phyloP scores from a whole-genome alignment of 2,329 filamentous ascomycete genomes.

The Aspergillus awamori region DNA sequence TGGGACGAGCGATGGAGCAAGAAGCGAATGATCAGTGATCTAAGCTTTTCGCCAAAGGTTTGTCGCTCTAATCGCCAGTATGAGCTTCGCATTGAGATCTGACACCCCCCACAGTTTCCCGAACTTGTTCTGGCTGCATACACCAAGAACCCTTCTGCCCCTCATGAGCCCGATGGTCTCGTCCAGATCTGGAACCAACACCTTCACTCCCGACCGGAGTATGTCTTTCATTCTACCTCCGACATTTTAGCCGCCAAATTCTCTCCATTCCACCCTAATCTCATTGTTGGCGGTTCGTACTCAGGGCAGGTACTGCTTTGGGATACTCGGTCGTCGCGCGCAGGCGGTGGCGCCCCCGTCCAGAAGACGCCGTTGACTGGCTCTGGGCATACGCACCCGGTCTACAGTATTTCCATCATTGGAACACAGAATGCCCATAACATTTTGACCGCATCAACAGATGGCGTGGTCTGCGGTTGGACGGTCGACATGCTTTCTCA shows the following conservation, averaged over 20 bases:
- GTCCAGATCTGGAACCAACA: slow-evolving; percentile 98
- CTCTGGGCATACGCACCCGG: slow-evolving; percentile 91
- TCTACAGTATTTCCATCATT: slow-evolving; percentile 93
- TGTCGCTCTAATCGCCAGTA: slow-evolving; percentile 9
- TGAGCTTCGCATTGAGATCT: background rate
- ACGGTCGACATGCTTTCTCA: slow-evolving; percentile 97
- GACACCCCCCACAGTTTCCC: slow-evolving; percentile 61
- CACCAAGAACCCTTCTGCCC: slow-evolving; percentile 94
- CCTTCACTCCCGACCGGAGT: slow-evolving; percentile 91
- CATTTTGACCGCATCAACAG: slow-evolving; percentile 94
- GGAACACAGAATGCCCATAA: slow-evolving; percentile 99
- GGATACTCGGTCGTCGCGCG: slow-evolving; percentile 89
- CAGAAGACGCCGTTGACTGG: slow-evolving; percentile 96
- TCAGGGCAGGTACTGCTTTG: slow-evolving; percentile 94
- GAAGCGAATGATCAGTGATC: slow-evolving; percentile 93
- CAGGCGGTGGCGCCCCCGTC: slow-evolving; percentile 68
- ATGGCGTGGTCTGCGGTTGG: slow-evolving; percentile 96
- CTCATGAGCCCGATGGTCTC: slow-evolving; percentile 88
- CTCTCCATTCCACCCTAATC: slow-evolving; percentile 96
- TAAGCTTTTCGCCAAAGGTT: slow-evolving; percentile 91
- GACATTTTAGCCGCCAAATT: slow-evolving; percentile 96
- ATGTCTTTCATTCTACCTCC: slow-evolving; percentile 93
- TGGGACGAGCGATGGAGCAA: slow-evolving; percentile 95
- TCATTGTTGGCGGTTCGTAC: slow-evolving; percentile 95
- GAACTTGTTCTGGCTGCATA: slow-evolving; percentile 93